These are phyloP conservation scores for Pyrrhoderma noxium DNA, from an alignment of 1,284 basidiomycete species.

Conservation along the genomic window DNA sequence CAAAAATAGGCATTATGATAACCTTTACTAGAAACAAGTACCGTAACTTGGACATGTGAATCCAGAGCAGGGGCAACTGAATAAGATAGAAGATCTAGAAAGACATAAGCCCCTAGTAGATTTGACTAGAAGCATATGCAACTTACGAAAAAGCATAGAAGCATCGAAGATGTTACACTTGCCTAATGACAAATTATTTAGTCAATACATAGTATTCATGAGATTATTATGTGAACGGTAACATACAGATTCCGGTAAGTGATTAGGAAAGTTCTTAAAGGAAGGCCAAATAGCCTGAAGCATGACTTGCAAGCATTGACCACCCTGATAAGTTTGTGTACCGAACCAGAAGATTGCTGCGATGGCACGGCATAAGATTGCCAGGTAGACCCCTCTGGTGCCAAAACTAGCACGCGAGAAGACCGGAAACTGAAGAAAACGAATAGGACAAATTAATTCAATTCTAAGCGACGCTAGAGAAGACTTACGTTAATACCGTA, in stretches of 20 bases:
- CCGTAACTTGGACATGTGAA: constrained; percentile 34
- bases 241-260: constrained; percentile 62
- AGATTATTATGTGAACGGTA: constrained; percentile 66
- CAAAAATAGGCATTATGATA: constrained; percentile 56
- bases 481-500: constrained; percentile 21
- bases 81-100: constrained; percentile 6
- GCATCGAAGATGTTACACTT: constrained; percentile 5
- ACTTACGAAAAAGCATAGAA: constrained; percentile 18
- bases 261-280: constrained; percentile 54
- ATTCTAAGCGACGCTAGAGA: neutral
- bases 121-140: constrained; percentile 24
- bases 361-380: constrained; percentile 22
- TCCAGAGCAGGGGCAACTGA: constrained; percentile 19
- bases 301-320: constrained; percentile 53
- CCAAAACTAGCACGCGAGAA: constrained; percentile 23
- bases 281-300: constrained; percentile 76
- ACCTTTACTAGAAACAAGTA: constrained; percentile 68
- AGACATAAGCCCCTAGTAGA: neutral
- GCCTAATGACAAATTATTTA: constrained; percentile 35
- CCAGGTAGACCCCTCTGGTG: constrained; percentile 20
- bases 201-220: constrained; percentile 69
- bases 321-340: constrained; percentile 51
- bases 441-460: neutral
- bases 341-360: constrained; percentile 69
- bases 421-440: constrained; percentile 14